Conservation (phyloP, 345 rosid species). For the Salix viminalis region DNA sequence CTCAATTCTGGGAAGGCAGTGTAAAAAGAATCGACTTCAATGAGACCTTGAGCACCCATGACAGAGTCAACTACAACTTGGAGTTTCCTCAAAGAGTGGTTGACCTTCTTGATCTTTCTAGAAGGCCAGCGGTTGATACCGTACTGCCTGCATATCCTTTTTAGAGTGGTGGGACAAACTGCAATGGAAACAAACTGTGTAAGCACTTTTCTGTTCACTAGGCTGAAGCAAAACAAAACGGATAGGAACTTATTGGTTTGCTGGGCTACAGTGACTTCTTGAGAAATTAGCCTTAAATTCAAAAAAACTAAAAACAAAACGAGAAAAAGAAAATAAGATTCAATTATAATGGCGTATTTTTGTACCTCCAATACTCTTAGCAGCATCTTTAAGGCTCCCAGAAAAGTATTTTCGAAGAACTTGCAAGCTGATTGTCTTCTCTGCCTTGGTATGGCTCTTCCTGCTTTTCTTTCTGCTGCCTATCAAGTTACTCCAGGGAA, state of each 20-base stretch:
- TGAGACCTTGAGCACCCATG: conserved; percentile 68
- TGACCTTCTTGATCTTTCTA: conserved; percentile 44
- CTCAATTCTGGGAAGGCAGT: conserved; percentile 70
- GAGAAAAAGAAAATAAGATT: background rate
- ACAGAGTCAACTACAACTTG: conserved; percentile 84
- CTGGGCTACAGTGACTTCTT: background rate
- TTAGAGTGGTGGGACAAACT: conserved; percentile 47
- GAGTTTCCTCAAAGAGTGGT: conserved; percentile 40
- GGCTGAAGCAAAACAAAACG: background rate
- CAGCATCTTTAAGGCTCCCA: conserved; percentile 45
- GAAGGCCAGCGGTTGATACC: conserved; percentile 48
- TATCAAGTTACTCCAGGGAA: conserved; percentile 1
- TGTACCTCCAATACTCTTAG: conserved; percentile 40
- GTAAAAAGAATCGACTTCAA: conserved; percentile 75
- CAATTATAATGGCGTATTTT: background rate
- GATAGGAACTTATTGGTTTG: background rate
- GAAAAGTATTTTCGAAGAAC: conserved; percentile 41
- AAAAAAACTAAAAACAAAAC: background rate
- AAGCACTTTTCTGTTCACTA: background rate
- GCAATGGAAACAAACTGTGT: conserved; percentile 4
- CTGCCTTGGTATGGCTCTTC: conserved; percentile 29
- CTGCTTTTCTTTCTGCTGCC: conserved; percentile 18
- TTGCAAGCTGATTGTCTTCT: conserved; percentile 34
- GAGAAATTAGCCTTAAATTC: background rate
- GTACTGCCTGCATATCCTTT: conserved; percentile 48